Evolutionary conservation across 352 stramenopile species (phyloP), one percentile per base, ranked within the genome.

Genomic region (Phytophthora boehmeriae): DNA sequence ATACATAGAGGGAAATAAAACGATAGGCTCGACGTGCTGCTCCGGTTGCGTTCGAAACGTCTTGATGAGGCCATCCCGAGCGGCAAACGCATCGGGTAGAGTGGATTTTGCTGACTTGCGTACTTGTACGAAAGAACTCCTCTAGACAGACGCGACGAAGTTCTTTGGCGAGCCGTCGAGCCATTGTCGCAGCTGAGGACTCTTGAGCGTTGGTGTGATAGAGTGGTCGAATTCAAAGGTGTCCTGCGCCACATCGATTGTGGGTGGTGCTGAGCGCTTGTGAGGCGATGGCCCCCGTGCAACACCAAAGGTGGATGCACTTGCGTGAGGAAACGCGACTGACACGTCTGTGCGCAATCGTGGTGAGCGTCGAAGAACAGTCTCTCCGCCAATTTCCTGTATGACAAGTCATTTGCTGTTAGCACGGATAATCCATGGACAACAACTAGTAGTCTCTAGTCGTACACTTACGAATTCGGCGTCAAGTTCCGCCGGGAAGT

Each of bases 171-270:
- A 93, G 10, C 83, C 72, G 41, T 95, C 86, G 16, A 95, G 71
- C 84, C 84, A 95, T 65, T 95, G 86, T 25, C 81, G 71, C 2
- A 95, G 54, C 65, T 95, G 84, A 23, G 86, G 86, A 34, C 86
- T 95, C 66, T 93, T 95, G 54, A 95, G 78, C 30, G 86, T 93
- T n/a, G 86, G 83, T 23, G 86, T 93, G 52, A 93, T 89, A 10
- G 84, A 92, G 43, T 92, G 79, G 48, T 95, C 86, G 41, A 95
- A 92, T 51, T 92, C 86, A 38, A 95, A 93, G 19, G 80, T 88
- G 50, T 95, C 86, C 38, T 93, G 83, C 4, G 79, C 79, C 2
- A 95, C 84, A 50, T 95, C 86, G 41, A 95, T 91, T 50, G 81
- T 78, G 16, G 86, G 86, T 27, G 84, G 79, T 8, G 71, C 61